A percentile compares a stretch with the other conserved stretches of the same genome.
Conservation (phyloP, 2,329 filamentous ascomycete genomes). For the Paraphaeosphaeria sporulosa region DNA sequence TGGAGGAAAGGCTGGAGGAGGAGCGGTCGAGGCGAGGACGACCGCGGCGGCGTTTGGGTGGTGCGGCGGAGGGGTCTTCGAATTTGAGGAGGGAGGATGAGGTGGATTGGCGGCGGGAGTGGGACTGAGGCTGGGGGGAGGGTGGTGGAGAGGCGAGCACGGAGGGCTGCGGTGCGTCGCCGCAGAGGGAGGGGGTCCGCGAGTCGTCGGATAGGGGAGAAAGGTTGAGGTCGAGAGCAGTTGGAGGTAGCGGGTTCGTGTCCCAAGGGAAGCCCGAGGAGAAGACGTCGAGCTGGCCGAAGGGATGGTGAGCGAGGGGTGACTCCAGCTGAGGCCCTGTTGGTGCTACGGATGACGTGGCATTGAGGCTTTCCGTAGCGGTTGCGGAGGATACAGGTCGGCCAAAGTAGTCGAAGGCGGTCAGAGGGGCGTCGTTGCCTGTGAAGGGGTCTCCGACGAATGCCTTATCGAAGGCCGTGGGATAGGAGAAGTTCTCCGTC, state of each 20-base stretch:
- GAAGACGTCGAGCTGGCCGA: constrained; percentile 29
- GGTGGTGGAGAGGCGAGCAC: constrained; percentile 28
- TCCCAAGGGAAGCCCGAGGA: constrained; percentile 30
- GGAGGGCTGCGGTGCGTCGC: constrained; percentile 11
- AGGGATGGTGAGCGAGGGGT: constrained; percentile 30
- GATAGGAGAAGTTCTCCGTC: constrained; percentile 31
- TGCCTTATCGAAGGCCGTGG: constrained; percentile 33
- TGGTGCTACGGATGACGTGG: constrained; percentile 25
- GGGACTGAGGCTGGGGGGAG: constrained; percentile 36
- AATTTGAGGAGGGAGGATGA: constrained; percentile 13
- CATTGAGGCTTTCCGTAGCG: constrained; percentile 28
- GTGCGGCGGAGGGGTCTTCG: constrained; percentile 29
- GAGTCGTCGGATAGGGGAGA: constrained; percentile 31
- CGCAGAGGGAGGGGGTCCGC: constrained; percentile 43
- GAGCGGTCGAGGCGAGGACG: constrained; percentile 40
- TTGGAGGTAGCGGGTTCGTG: constrained; percentile 13
- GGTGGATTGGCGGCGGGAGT: constrained; percentile 34
- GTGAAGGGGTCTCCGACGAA: constrained; percentile 36
- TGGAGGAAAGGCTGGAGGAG: constrained; percentile 24
- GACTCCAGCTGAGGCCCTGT: constrained; percentile 20
- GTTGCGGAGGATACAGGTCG: constrained; percentile 36
- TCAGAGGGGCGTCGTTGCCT: constrained; percentile 34
- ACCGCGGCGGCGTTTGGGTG: constrained; percentile 41
- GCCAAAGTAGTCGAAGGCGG: constrained; percentile 38
- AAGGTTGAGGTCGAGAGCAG: constrained; percentile 22